Conservation (phyloP, 352 stramenopile species). For the Globisporangium paddicum region DNA sequence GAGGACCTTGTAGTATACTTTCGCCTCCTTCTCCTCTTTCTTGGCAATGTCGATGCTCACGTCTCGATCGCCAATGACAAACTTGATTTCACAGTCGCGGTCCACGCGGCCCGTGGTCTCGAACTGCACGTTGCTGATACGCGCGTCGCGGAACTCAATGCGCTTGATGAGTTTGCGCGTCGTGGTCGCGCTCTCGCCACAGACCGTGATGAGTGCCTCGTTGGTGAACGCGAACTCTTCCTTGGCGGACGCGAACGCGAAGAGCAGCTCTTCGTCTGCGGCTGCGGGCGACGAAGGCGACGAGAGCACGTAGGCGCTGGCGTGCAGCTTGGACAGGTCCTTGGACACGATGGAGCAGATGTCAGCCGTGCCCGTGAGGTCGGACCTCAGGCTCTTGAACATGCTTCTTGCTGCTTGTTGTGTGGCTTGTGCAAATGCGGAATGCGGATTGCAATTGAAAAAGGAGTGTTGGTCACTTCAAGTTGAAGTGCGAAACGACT, state of each 20-base stretch:
- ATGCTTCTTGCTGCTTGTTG: not conserved
- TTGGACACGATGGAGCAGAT: conserved; percentile 40
- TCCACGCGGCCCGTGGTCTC: conserved; percentile 53
- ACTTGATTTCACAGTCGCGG: conserved; percentile 66
- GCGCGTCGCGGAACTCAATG: conserved; percentile 31
- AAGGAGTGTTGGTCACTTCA: no score
- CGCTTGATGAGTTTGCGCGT: conserved; percentile 46
- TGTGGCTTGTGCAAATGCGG: no score
- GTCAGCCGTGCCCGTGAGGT: conserved; percentile 43
- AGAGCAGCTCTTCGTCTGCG: conserved; percentile 38
- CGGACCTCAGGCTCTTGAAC: no score
- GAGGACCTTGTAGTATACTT: conserved; percentile 47
- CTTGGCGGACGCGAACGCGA: conserved; percentile 45
- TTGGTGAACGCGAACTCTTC: conserved; percentile 71
- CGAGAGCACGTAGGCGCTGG: conserved; percentile 32
- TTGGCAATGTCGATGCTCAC: conserved; percentile 40
- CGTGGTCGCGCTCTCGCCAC: conserved; percentile 36
- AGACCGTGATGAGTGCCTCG: conserved; percentile 37
- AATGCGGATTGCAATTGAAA: no score
- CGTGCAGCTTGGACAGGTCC: conserved; percentile 34
- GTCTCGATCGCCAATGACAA: conserved; percentile 34
- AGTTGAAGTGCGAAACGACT: no score
- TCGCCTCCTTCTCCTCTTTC: conserved; percentile 40
- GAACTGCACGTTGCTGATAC: conserved; percentile 34
- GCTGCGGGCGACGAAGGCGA: conserved; percentile 14